Percentiles rank a stretch among this genome's conserved stretches.
These are phyloP conservation scores for Calonectria multiphialidica DNA, from an alignment of 2,329 filamentous ascomycete species.

Conservation along the genomic window DNA sequence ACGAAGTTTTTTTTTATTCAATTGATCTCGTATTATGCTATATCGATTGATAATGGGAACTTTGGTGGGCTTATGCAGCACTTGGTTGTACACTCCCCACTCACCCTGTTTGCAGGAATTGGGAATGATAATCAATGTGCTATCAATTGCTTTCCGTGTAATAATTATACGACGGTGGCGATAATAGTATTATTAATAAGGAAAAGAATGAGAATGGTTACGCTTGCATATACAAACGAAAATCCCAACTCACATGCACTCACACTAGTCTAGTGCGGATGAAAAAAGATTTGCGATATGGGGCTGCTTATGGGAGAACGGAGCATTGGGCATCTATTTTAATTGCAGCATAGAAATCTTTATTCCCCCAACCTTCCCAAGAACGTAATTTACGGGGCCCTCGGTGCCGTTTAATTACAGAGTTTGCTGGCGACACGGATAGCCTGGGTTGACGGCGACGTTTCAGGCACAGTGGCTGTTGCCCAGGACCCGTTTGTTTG, in stretches of 20 bases:
- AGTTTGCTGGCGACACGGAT: background rate
- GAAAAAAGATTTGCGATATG: background rate
- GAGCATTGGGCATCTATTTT: slow-evolving; percentile 2
- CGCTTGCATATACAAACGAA: background rate
- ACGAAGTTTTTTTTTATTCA: background rate
- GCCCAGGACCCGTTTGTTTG: slow-evolving; percentile 35
- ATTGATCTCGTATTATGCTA: background rate
- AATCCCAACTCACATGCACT: background rate
- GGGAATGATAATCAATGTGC: background rate
- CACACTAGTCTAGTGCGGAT: background rate
- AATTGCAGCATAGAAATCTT: background rate
- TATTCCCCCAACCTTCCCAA: background rate
- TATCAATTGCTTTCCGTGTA: background rate
- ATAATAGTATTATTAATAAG: background rate
- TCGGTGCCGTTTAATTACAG: background rate
- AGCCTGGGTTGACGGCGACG: background rate
- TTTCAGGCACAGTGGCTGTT: slow-evolving; percentile 23
- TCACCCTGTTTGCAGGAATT: background rate
- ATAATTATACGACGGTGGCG: background rate
- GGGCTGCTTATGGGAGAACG: background rate
- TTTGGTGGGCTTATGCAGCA: background rate
- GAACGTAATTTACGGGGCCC: background rate
- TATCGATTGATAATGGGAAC: background rate
- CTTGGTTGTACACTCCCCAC: background rate
- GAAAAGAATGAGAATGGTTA: background rate